A percentile compares a stretch with the other conserved stretches of the same genome.
These are phyloP conservation scores for Trypanosoma rangeli DNA, from an alignment of 208 protist species.

Conservation along the genomic window DNA sequence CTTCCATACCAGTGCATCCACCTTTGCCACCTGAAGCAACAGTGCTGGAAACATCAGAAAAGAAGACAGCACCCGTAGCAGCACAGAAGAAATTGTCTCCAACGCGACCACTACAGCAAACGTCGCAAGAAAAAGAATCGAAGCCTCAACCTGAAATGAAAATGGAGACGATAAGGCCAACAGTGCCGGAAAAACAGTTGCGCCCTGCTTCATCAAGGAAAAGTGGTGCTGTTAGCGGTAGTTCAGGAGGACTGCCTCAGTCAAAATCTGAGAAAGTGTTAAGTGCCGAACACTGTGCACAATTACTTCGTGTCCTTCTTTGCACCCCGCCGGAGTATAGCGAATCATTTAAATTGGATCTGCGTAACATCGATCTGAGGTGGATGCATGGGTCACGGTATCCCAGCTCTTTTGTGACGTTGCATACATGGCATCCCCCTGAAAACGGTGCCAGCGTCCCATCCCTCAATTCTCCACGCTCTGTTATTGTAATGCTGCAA, in stretches of 20 bases:
- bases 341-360: conserved; percentile 59
- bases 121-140: background rate
- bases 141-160: background rate
- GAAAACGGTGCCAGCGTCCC: conserved; percentile 9
- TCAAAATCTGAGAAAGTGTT: background rate
- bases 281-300: conserved; percentile 41
- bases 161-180: background rate
- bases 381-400: conserved; percentile 56
- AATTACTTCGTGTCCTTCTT: conserved; percentile 68
- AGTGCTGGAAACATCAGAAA: background rate
- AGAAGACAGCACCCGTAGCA: background rate
- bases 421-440: conserved; percentile 30
- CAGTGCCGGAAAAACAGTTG: background rate
- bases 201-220: background rate
- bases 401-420: conserved; percentile 36
- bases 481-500: conserved; percentile 66
- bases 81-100: no score
- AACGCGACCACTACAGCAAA: no score
- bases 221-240: background rate
- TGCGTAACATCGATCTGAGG: conserved; percentile 55
- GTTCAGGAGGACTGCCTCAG: background rate
- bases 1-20: background rate
- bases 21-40: background rate
- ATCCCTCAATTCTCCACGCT: conserved; percentile 81
- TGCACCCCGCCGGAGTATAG: conserved; percentile 59